Evolutionary conservation across 306 rosid species (phyloP).

Genomic region (Delonix regia): DNA sequence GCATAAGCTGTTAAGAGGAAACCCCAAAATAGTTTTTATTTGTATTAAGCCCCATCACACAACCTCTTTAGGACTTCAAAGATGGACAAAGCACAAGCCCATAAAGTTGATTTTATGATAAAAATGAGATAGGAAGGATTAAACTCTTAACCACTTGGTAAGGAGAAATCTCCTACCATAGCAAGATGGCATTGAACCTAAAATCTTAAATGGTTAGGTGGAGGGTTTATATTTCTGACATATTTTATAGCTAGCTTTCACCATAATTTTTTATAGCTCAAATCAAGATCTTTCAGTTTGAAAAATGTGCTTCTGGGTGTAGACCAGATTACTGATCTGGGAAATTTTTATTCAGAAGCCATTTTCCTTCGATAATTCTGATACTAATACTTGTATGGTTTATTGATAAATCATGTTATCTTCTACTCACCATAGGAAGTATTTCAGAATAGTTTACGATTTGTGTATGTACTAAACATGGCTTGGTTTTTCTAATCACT

Average conservation of each 20-base stretch:
- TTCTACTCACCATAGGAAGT: constrained; percentile 14
- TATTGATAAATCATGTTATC: constrained; percentile 25
- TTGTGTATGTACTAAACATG: constrained; percentile 8
- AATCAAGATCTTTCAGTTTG: background rate
- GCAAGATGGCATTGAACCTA: background rate
- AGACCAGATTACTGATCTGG: background rate
- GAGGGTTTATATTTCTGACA: background rate
- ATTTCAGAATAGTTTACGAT: constrained; percentile 27
- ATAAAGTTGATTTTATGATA: background rate
- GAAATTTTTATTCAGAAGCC: background rate
- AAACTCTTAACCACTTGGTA: background rate
- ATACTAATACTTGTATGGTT: background rate
- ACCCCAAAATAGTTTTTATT: no score
- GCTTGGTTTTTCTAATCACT: constrained; percentile 29
- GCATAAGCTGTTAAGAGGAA: background rate
- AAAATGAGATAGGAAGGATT: background rate
- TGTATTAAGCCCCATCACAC: background rate
- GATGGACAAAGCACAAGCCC: background rate
- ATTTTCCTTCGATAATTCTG: background rate
- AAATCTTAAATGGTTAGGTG: background rate
- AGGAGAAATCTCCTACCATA: background rate
- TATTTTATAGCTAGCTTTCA: background rate
- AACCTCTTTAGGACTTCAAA: background rate
- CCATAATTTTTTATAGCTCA: background rate
- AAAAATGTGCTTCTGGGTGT: background rate